Conservation (phyloP, 305 asterid genomes). For the Solanum aculeatissimum region DNA sequence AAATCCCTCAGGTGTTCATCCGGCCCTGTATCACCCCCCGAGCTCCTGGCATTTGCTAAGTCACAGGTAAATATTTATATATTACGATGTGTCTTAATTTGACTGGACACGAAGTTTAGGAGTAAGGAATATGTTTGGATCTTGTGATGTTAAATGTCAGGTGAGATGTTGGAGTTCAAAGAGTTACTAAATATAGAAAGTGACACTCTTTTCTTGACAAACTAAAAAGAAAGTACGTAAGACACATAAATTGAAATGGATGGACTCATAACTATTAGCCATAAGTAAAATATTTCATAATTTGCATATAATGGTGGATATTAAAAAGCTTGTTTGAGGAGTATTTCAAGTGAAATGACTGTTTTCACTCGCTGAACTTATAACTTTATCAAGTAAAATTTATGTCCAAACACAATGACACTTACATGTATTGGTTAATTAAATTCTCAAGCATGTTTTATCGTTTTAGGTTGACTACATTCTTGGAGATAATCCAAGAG, state of each 20-base stretch:
- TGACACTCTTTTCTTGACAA: neutral
- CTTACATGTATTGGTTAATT: neutral
- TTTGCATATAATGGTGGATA: neutral
- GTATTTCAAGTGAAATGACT: neutral
- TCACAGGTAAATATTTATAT: constrained; percentile 2
- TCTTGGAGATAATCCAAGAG: constrained; percentile 78
- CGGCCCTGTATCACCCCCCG: constrained; percentile 1
- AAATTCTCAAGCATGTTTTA: neutral
- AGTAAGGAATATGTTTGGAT: neutral
- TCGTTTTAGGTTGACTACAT: constrained; percentile 57
- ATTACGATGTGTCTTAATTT: neutral
- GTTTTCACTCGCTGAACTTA: neutral
- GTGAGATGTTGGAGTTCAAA: neutral
- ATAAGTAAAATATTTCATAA: neutral
- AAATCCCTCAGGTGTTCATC: constrained; percentile 4
- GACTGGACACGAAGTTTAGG: neutral
- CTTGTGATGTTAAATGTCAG: neutral
- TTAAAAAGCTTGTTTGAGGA: neutral
- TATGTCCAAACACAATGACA: neutral
- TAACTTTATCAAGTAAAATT: neutral
- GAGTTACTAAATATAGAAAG: neutral
- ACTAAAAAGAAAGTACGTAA: too few relatives aligned
- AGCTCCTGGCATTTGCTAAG: constrained; percentile 8
- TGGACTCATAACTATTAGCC: neutral
- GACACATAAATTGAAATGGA: neutral